A percentile compares a stretch with the other conserved stretches of the same genome.
Evolutionary conservation across 2,329 filamentous ascomycete genomes (phyloP).

Genomic region (Monilinia polystroma): DNA sequence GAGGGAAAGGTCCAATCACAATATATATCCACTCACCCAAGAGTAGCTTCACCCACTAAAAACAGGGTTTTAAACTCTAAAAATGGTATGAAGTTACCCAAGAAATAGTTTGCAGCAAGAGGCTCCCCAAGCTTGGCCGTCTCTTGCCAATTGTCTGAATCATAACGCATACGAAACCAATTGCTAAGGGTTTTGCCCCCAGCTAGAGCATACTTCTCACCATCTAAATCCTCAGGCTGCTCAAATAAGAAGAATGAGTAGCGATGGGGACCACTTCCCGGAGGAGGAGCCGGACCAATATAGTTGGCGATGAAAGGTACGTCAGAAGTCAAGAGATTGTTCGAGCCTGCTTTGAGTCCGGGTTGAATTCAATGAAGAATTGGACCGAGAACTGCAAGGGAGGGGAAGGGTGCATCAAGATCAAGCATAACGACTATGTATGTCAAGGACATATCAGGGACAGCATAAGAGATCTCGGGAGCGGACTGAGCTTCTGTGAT

Average conservation of each 20-base stretch:
- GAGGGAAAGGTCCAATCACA: too few species aligned
- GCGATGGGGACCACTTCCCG: conserved; percentile 48
- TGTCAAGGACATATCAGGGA: conserved; percentile 26
- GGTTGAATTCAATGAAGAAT: conserved; percentile 51
- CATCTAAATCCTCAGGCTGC: conserved; percentile 46
- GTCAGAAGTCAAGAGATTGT: conserved; percentile 2
- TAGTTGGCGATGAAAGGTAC: conserved; percentile 43
- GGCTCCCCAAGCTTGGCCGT: conserved; percentile 39
- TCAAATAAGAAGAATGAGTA: conserved; percentile 52
- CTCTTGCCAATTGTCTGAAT: conserved; percentile 45
- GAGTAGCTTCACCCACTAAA: not conserved
- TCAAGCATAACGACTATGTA: conserved; percentile 48
- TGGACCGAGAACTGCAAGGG: conserved; percentile 45
- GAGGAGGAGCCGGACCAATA: conserved; percentile 49
- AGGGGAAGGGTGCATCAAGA: conserved; percentile 49
- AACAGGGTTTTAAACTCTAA: not conserved
- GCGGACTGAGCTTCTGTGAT: conserved; percentile 31
- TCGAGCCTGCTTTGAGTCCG: conserved; percentile 28
- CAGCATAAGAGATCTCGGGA: conserved; percentile 30
- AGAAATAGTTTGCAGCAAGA: conserved; percentile 45
- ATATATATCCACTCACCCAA: too few species aligned
- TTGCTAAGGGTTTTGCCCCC: conserved; percentile 42
- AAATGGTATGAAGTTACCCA: conserved; percentile 33
- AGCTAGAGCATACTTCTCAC: conserved; percentile 40
- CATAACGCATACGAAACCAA: conserved; percentile 45